phyloP scores from a whole-genome alignment of 176 grass and related monocot genomes.

The Aegilops bicornis region DNA sequence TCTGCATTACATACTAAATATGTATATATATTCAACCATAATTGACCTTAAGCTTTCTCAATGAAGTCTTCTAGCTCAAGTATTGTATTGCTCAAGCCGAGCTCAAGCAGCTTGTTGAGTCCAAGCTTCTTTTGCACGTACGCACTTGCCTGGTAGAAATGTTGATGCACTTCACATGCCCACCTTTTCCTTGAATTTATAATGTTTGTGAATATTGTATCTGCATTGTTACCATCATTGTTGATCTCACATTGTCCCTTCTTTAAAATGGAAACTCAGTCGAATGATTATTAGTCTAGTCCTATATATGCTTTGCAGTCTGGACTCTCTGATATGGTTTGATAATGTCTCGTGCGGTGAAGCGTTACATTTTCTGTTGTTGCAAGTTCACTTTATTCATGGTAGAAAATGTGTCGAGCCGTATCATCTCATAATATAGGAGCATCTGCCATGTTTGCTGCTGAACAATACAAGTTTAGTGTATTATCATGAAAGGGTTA shows the following conservation, averaged over 20 bases:
- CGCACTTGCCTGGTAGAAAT: background rate
- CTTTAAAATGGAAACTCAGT: background rate
- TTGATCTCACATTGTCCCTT: background rate
- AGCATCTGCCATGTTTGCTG: background rate
- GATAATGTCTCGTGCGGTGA: too few relatives aligned
- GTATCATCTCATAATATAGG: background rate
- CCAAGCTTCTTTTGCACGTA: conserved; percentile 4
- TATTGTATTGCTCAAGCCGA: background rate
- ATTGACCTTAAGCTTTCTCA: background rate
- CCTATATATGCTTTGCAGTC: background rate
- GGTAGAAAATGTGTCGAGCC: background rate
- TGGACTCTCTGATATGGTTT: background rate
- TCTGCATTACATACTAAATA: background rate
- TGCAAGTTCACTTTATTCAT: background rate
- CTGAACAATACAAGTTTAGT: background rate
- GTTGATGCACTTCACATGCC: background rate
- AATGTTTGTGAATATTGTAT: background rate
- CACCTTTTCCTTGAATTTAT: background rate
- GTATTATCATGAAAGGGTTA: background rate
- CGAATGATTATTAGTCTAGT: background rate
- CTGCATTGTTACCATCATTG: background rate
- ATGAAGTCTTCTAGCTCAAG: background rate
- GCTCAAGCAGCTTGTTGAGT: background rate
- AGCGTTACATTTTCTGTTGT: background rate
- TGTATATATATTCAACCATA: conserved; percentile 8